Percentiles rank a stretch among this genome's conserved stretches.
These are phyloP conservation scores for Sporothrix brunneoviolacea DNA, from an alignment of 2,329 filamentous ascomycete species.

Conservation along the genomic window DNA sequence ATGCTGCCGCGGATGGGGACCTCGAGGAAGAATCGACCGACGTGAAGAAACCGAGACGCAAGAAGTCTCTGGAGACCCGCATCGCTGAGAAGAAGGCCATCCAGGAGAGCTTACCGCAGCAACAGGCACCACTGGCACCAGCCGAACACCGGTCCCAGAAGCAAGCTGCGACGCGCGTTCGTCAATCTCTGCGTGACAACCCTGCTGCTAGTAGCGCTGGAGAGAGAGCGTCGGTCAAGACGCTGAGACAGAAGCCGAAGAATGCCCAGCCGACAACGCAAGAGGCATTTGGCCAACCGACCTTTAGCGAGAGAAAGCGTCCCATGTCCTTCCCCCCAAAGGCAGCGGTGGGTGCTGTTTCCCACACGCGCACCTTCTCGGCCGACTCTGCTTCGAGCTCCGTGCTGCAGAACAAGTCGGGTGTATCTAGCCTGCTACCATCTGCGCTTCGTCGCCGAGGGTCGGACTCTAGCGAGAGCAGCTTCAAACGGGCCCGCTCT, in stretches of 20 bases:
- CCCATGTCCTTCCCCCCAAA: slow-evolving; percentile 4
- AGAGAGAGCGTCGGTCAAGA: background rate
- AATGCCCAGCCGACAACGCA: slow-evolving; percentile 12
- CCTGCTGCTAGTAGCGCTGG: background rate
- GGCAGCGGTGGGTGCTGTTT: slow-evolving; percentile 1
- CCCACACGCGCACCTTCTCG: slow-evolving; percentile 28
- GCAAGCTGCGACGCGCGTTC: slow-evolving; percentile 15
- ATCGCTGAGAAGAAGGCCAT: slow-evolving; percentile 32
- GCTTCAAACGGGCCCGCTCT: slow-evolving; percentile 58
- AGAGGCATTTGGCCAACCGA: no score
- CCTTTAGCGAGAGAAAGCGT: no score
- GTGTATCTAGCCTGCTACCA: slow-evolving; percentile 18
- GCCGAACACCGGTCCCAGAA: slow-evolving; percentile 2
- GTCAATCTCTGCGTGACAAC: slow-evolving; percentile 8
- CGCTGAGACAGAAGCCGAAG: background rate
- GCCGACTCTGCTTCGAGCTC: slow-evolving; percentile 17
- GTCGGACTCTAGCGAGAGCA: slow-evolving; percentile 70
- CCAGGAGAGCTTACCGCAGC: slow-evolving; percentile 24
- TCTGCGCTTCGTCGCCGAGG: slow-evolving; percentile 43
- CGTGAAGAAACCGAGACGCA: slow-evolving; percentile 31
- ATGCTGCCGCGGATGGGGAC: slow-evolving; percentile 43
- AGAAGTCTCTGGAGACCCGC: slow-evolving; percentile 36
- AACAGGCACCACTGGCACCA: background rate
- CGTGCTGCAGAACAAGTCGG: slow-evolving; percentile 15
- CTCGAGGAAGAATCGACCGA: slow-evolving; percentile 31